These are phyloP conservation scores for Fusarium pseudograminearum DNA, from an alignment of 2,329 filamentous ascomycete genomes.

Conservation along the genomic window DNA sequence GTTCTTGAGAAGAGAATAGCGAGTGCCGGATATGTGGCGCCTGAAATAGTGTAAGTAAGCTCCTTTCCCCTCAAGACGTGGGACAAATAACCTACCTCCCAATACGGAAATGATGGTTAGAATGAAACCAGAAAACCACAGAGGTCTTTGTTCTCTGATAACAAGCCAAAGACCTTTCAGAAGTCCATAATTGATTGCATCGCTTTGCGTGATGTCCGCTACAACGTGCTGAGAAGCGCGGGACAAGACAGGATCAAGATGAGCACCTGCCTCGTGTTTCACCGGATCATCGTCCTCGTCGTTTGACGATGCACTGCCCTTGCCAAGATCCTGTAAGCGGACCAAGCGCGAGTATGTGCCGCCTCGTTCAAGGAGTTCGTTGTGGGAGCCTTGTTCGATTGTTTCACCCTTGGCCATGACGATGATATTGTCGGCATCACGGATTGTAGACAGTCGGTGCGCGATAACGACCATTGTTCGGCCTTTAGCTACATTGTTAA, in stretches of 20 bases:
- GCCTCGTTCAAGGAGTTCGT: slow-evolving; percentile 62
- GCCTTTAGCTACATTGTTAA: slow-evolving; percentile 65
- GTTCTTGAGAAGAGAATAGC: slow-evolving; percentile 56
- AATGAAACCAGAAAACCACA: slow-evolving; percentile 45
- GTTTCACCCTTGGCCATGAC: slow-evolving; percentile 70
- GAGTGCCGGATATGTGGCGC: slow-evolving; percentile 56
- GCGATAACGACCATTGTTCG: slow-evolving; percentile 76
- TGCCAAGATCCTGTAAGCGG: slow-evolving; percentile 55
- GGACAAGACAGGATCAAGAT: slow-evolving; percentile 44
- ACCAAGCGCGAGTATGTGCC: slow-evolving; percentile 67
- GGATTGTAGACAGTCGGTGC: slow-evolving; percentile 69
- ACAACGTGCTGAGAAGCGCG: slow-evolving; percentile 42
- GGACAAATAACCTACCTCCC: slow-evolving; percentile 44
- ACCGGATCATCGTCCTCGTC: slow-evolving; percentile 36
- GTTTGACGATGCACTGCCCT: slow-evolving; percentile 19
- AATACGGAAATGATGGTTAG: slow-evolving; percentile 43
- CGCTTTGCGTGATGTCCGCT: slow-evolving; percentile 11
- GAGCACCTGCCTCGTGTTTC: slow-evolving; percentile 55
- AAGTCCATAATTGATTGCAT: slow-evolving; percentile 43
- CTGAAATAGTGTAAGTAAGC: slow-evolving; percentile 35
- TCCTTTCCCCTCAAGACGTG: background rate
- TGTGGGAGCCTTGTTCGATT: slow-evolving; percentile 72
- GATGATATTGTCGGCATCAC: slow-evolving; percentile 73
- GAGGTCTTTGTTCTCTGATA: slow-evolving; percentile 47
- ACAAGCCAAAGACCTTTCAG: slow-evolving; percentile 49